Conservation (phyloP, 345 rosid genomes). For the Hibiscus trionum region DNA sequence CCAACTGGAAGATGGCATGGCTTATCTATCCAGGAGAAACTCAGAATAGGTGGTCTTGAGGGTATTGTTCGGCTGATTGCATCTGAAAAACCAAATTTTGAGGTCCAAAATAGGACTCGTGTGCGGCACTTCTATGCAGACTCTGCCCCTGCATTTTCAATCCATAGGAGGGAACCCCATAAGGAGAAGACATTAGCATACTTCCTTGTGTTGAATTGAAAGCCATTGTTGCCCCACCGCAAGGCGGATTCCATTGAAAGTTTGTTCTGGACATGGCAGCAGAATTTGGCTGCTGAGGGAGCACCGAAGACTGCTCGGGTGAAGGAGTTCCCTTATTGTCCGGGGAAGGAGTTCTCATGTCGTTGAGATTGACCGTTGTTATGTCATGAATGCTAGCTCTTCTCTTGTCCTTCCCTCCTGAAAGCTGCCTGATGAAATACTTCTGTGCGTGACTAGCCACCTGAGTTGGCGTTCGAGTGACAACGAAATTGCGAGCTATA, state of each 20-base stretch:
- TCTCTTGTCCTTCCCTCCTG: slow-evolving; percentile 88
- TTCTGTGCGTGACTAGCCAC: slow-evolving; percentile 98
- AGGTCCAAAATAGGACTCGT: slow-evolving; percentile 30
- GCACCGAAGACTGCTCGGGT: slow-evolving; percentile 30
- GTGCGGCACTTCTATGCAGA: slow-evolving; percentile 20
- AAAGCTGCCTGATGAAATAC: slow-evolving; percentile 86
- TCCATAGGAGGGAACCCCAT: slow-evolving; percentile 31
- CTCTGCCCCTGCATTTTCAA: slow-evolving; percentile 35
- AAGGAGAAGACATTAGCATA: slow-evolving; percentile 32
- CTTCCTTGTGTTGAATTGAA: slow-evolving; percentile 32
- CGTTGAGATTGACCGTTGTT: slow-evolving; percentile 67
- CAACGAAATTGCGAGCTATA: slow-evolving; percentile 73
- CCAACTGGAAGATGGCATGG: slow-evolving; percentile 9
- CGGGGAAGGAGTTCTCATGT: slow-evolving; percentile 43
- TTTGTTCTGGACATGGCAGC: slow-evolving; percentile 29
- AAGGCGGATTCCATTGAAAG: slow-evolving; percentile 47
- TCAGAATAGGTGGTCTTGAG: slow-evolving; percentile 17
- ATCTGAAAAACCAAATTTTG: slow-evolving; percentile 38
- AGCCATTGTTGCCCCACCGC: slow-evolving; percentile 26
- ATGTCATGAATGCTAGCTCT: slow-evolving; percentile 98
- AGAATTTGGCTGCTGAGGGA: slow-evolving; percentile 26
- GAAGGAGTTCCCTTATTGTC: slow-evolving; percentile 30
- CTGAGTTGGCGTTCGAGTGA: slow-evolving; percentile 81
- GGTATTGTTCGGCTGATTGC: slow-evolving; percentile 36
- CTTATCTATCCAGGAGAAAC: background rate